These are phyloP conservation scores for Penicillium sp. DNA, from an alignment of 2,329 filamentous ascomycete species.

Conservation along the genomic window DNA sequence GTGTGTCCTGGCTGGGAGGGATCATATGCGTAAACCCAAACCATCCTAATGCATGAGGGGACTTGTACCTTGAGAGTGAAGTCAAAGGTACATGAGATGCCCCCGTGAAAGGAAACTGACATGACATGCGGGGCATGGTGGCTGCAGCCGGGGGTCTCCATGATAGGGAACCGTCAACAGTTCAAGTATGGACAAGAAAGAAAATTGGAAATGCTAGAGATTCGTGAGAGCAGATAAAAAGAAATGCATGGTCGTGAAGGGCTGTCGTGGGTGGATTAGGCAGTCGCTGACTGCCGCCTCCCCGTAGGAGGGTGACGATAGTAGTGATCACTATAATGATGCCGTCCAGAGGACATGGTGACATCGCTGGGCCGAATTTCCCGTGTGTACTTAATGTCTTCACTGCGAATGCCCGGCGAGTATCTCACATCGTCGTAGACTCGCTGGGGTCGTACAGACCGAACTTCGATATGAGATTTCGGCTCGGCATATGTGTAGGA, in stretches of 20 bases:
- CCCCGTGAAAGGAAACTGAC: constrained; percentile 1
- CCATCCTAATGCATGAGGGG: constrained; percentile 13
- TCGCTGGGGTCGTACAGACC: constrained; percentile 19
- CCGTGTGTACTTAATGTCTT: constrained; percentile 28
- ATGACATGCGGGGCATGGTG: constrained; percentile 5
- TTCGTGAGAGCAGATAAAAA: constrained; percentile 1
- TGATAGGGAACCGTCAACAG: constrained; percentile 5
- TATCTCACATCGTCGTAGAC: constrained; percentile 24
- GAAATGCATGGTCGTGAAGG: constrained; percentile 8
- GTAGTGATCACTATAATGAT: constrained; percentile 14
- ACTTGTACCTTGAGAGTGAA: neutral
- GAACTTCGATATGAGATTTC: constrained; percentile 21
- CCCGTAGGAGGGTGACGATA: constrained; percentile 15
- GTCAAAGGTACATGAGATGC: too few species aligned
- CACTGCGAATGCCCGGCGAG: constrained; percentile 16
- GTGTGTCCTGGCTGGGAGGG: constrained; percentile 2
- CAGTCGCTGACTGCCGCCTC: constrained; percentile 27
- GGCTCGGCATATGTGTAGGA: constrained; percentile 24
- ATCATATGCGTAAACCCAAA: constrained; percentile 16
- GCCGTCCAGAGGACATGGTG: constrained; percentile 13
- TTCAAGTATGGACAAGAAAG: constrained; percentile 17
- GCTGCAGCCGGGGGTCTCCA: constrained; percentile 5
- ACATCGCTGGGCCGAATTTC: constrained; percentile 25
- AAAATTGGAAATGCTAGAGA: constrained; percentile 1
- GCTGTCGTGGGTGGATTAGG: constrained; percentile 21